A percentile compares a stretch with the other conserved stretches of the same genome.
Conservation (phyloP, 2,329 filamentous ascomycete genomes). For the Penicillium sp. region DNA sequence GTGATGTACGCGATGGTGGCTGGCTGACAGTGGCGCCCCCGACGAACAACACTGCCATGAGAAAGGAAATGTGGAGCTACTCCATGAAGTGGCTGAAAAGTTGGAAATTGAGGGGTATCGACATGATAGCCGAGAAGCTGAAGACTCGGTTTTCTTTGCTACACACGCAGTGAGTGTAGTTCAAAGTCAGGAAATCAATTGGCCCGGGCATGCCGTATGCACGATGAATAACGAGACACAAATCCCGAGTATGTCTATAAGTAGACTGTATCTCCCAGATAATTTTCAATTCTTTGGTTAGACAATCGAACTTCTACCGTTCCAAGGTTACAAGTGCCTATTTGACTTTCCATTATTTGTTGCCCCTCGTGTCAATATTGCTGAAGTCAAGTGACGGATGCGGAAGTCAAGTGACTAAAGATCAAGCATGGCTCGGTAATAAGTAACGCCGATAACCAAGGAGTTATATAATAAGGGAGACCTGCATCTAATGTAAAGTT, state of each 20-base stretch:
- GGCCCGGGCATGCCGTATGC: neutral
- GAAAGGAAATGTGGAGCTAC: neutral
- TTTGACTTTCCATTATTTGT: neutral
- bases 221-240: neutral
- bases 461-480: too few species aligned
- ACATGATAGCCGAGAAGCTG: neutral
- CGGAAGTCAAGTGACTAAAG: too few species aligned
- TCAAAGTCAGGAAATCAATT: neutral
- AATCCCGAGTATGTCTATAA: neutral
- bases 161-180: too few species aligned
- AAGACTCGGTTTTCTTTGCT: neutral
- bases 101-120: neutral
- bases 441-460: too few species aligned
- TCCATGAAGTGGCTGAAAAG: neutral
- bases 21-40: neutral
- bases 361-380: neutral
- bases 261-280: neutral
- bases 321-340: neutral
- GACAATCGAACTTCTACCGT: neutral
- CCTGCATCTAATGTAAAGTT: too few species aligned
- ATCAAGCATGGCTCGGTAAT: too few species aligned
- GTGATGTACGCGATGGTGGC: neutral
- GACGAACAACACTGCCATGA: neutral
- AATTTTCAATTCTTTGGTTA: neutral
- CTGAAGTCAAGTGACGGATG: too few species aligned